phyloP scores from a whole-genome alignment of 2,329 filamentous ascomycete genomes.

The Ceratocystis papillata region DNA sequence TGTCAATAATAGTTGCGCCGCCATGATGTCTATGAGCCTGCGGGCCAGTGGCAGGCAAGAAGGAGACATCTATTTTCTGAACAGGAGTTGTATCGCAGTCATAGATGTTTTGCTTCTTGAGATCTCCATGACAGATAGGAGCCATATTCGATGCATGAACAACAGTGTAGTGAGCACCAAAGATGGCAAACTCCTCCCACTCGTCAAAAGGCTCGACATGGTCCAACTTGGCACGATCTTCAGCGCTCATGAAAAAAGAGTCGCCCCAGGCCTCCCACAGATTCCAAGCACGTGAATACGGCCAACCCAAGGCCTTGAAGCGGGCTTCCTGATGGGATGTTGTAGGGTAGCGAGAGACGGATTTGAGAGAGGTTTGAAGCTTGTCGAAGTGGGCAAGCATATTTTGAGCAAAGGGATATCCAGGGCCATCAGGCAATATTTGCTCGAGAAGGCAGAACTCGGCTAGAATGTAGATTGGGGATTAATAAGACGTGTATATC shows the following conservation, averaged over 20 bases:
- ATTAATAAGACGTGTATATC: slow-evolving; percentile 24
- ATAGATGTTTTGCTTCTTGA: slow-evolving; percentile 1
- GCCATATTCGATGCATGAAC: slow-evolving; percentile 43
- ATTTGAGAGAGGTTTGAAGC: slow-evolving; percentile 65
- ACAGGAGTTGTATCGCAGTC: neutral
- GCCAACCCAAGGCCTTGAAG: slow-evolving; percentile 61
- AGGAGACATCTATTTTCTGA: neutral
- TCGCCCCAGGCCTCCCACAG: slow-evolving; percentile 78
- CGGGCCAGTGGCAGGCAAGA: neutral
- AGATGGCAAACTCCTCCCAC: slow-evolving; percentile 88
- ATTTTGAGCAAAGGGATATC: slow-evolving; percentile 73
- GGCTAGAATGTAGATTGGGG: slow-evolving; percentile 37
- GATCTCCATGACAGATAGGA: neutral
- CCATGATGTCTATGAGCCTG: slow-evolving; percentile 19
- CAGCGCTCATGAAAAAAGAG: slow-evolving; percentile 49
- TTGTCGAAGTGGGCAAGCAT: slow-evolving; percentile 81
- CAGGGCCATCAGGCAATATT: slow-evolving; percentile 62
- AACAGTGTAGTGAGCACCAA: slow-evolving; percentile 74
- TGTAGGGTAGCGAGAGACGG: slow-evolving; percentile 58
- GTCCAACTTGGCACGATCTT: slow-evolving; percentile 54
- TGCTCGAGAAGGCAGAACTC: slow-evolving; percentile 83
- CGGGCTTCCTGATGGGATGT: slow-evolving; percentile 55
- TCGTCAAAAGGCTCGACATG: slow-evolving; percentile 78
- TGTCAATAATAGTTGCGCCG: slow-evolving; percentile 1
- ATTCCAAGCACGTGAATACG: slow-evolving; percentile 49